Conservation (phyloP, 192 early-diverging fungal genomes). For the Umbelopsis isabellina region DNA sequence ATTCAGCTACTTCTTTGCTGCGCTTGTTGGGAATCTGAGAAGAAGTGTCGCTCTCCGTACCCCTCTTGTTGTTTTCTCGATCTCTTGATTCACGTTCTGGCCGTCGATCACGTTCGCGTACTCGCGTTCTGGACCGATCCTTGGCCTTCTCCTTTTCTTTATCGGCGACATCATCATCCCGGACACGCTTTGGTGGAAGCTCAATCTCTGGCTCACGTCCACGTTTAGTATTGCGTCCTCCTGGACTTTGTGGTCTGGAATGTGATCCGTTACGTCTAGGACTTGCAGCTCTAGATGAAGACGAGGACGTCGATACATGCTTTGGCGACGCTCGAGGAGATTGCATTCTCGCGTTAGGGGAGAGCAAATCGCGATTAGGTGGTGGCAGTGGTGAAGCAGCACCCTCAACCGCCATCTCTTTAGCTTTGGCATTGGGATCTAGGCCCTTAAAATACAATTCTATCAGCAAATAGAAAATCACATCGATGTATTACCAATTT, state of each 20-base stretch:
- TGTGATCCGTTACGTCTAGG: conserved; percentile 6
- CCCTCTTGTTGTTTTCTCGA: conserved; percentile 15
- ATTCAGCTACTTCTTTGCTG: background rate
- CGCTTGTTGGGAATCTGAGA: conserved; percentile 10
- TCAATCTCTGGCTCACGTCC: conserved; percentile 7
- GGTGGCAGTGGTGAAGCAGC: background rate
- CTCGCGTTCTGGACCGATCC: background rate
- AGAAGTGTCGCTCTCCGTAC: background rate
- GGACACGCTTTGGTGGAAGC: conserved; percentile 1
- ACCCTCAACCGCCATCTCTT: background rate
- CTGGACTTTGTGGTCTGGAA: conserved; percentile 5
- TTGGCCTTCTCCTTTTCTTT: background rate
- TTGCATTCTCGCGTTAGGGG: background rate
- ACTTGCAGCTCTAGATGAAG: conserved; percentile 1
- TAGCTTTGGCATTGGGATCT: background rate
- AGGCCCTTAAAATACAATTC: background rate
- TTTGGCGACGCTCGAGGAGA: conserved; percentile 3
- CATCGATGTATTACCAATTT: no score
- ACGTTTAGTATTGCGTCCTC: background rate
- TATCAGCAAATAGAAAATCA: background rate
- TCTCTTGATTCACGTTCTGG: conserved; percentile 2
- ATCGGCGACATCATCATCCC: background rate
- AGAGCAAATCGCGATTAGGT: background rate
- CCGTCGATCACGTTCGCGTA: conserved; percentile 15
- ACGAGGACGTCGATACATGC: background rate